phyloP scores from a whole-genome alignment of 1,139 yeast genomes.

The Taiozyma sp. region DNA sequence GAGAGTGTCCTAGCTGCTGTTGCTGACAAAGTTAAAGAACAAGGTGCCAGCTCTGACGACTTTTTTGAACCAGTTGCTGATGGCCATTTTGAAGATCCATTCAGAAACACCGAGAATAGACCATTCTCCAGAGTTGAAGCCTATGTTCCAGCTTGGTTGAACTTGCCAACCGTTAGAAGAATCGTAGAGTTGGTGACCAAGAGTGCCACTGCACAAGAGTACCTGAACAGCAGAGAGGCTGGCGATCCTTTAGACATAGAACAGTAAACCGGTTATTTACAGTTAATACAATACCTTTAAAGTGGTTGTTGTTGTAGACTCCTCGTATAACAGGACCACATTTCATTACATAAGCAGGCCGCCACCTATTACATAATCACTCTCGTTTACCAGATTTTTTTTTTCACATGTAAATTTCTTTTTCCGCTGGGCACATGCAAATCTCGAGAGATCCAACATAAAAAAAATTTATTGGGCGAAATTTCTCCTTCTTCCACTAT shows the following conservation, averaged over 20 bases:
- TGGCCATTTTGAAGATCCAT: slow-evolving; percentile 86
- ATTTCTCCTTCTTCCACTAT: not conserved
- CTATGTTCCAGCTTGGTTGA: slow-evolving; percentile 93
- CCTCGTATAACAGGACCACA: not conserved
- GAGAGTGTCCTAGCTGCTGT: slow-evolving; percentile 79
- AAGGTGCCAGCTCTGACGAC: slow-evolving; percentile 54
- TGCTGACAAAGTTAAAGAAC: slow-evolving; percentile 76
- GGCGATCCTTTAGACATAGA: slow-evolving; percentile 8
- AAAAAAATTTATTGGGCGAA: not conserved
- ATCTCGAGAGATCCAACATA: not conserved
- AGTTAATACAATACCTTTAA: not conserved
- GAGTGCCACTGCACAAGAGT: slow-evolving; percentile 48
- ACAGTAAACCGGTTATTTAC: not conserved
- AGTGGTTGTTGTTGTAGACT: not conserved
- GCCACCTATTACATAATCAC: no score
- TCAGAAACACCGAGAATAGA: slow-evolving; percentile 80
- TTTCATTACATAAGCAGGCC: no score
- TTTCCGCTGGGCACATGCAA: not conserved
- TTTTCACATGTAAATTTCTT: not conserved
- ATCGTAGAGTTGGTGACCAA: slow-evolving; percentile 87
- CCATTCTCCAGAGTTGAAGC: slow-evolving; percentile 91
- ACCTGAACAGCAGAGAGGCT: slow-evolving; percentile 9
- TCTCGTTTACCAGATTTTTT: not conserved
- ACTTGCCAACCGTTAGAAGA: slow-evolving; percentile 82
- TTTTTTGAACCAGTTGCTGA: slow-evolving; percentile 57